Evolutionary conservation across 176 grass and related monocot species (phyloP).

Genomic region (Puya raimondii): DNA sequence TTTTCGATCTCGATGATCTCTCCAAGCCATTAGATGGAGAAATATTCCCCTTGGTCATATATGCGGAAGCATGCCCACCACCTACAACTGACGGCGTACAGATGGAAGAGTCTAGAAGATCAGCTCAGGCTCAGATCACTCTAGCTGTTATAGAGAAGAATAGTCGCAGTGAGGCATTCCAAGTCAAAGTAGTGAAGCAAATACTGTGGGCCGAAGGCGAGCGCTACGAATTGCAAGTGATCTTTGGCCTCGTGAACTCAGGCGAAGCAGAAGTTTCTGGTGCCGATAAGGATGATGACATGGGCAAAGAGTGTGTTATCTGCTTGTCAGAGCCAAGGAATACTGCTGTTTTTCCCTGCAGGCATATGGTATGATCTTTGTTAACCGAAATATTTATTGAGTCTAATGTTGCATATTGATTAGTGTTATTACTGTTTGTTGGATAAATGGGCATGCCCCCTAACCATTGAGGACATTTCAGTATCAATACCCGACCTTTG

Average conservation of each 20-base stretch:
- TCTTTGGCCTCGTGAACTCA: conserved; percentile 69
- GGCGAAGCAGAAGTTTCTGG: conserved; percentile 32
- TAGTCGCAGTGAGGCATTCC: conserved; percentile 40
- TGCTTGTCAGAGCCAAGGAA: conserved; percentile 86
- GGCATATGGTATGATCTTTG: conserved; percentile 78
- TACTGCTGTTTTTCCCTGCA: conserved; percentile 82
- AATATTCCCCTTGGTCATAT: conserved; percentile 67
- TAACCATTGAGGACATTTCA: too few species aligned
- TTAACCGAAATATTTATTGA: not conserved
- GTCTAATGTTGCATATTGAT: too few species aligned
- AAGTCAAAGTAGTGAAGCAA: conserved; percentile 87
- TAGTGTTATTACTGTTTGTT: not conserved
- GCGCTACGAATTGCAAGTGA: conserved; percentile 79
- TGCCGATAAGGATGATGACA: conserved; percentile 33
- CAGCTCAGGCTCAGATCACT: conserved; percentile 71
- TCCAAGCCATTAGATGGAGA: conserved; percentile 49
- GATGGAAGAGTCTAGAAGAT: conserved; percentile 15
- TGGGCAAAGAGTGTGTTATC: conserved; percentile 91
- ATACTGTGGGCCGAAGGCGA: conserved; percentile 65
- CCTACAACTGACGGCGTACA: not conserved
- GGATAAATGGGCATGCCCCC: not conserved
- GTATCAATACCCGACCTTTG: too few species aligned
- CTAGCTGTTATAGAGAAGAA: conserved; percentile 73
- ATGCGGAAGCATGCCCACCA: conserved; percentile 48
- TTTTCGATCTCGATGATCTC: conserved; percentile 86